A percentile compares a stretch with the other conserved stretches of the same genome.
These are phyloP conservation scores for Toxoplasma gondii DNA, from an alignment of 169 alveolate species.

Conservation along the genomic window DNA sequence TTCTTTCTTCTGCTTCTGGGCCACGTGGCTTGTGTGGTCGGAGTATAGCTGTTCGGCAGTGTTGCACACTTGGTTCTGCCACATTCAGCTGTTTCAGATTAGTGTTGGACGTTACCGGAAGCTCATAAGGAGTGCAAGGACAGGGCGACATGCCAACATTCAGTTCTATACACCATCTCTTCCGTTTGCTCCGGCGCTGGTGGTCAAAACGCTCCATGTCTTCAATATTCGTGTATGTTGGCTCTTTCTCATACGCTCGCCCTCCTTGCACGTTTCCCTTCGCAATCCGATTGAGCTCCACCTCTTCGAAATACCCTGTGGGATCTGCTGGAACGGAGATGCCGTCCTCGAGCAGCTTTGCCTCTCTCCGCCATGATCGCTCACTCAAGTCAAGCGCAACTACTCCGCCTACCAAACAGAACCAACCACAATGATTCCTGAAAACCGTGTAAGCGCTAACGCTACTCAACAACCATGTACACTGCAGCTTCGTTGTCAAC, in stretches of 20 bases:
- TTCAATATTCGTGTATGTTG: no score
- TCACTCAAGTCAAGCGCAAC: not conserved
- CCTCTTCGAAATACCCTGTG: slow-evolving; percentile 25
- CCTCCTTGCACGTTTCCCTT: not conserved
- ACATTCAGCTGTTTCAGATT: not conserved
- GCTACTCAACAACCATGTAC: no score
- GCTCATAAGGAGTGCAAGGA: not conserved
- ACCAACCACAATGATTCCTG: not conserved
- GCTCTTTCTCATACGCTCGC: not conserved
- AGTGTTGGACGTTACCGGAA: not conserved
- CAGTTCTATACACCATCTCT: not conserved
- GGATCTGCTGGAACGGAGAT: not conserved
- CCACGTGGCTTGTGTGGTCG: no score
- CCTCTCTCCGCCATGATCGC: not conserved
- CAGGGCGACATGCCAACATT: not conserved
- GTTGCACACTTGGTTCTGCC: not conserved
- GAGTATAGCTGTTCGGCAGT: not conserved
- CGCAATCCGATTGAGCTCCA: not conserved
- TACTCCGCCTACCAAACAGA: not conserved
- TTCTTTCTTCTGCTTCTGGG: no score
- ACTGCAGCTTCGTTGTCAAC: no score
- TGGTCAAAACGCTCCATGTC: not conserved
- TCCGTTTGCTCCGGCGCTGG: not conserved
- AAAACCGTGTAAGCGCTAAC: not conserved
- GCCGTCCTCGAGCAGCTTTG: not conserved